These are phyloP conservation scores for Aspergillus clavatus DNA, from an alignment of 2,329 filamentous ascomycete species.

Conservation along the genomic window DNA sequence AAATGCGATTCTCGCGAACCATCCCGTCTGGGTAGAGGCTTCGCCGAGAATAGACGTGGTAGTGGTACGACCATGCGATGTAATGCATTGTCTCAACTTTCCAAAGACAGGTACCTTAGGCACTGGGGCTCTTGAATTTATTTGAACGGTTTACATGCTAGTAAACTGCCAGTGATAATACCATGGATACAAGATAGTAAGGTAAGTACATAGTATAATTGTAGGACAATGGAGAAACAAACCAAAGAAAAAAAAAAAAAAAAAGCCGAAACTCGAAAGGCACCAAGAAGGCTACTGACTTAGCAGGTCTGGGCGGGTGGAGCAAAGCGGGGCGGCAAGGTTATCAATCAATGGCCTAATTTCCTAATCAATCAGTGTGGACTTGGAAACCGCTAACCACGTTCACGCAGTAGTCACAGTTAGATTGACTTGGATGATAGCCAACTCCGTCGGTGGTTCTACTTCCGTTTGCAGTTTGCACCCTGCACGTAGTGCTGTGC, in stretches of 20 bases:
- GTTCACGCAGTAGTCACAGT: not conserved
- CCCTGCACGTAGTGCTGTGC: not conserved
- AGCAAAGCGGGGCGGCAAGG: constrained; percentile 2
- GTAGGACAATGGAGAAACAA: too few relatives aligned
- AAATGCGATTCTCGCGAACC: not conserved
- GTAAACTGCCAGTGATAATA: too few relatives aligned
- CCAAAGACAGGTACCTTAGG: too few relatives aligned
- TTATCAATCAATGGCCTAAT: constrained; percentile 3
- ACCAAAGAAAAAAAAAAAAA: too few relatives aligned
- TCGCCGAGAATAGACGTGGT: not conserved
- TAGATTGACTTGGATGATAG: not conserved
- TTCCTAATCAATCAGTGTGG: constrained; percentile 1
- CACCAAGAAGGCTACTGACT: too few relatives aligned
- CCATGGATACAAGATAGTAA: too few relatives aligned
- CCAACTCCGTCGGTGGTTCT: not conserved
- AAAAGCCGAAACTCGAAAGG: too few relatives aligned
- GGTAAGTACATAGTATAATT: too few relatives aligned
- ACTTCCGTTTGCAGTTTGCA: not conserved
- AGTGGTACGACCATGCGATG: not conserved
- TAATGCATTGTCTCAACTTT: too few relatives aligned
- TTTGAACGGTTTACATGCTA: too few relatives aligned
- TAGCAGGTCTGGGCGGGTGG: not conserved
- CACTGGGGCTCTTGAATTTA: too few relatives aligned
- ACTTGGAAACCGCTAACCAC: too few relatives aligned
- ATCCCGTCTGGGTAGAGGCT: not conserved